These are phyloP conservation scores for Osmanthus fragrans DNA, from an alignment of 257 asterid genomes.

Conservation along the genomic window DNA sequence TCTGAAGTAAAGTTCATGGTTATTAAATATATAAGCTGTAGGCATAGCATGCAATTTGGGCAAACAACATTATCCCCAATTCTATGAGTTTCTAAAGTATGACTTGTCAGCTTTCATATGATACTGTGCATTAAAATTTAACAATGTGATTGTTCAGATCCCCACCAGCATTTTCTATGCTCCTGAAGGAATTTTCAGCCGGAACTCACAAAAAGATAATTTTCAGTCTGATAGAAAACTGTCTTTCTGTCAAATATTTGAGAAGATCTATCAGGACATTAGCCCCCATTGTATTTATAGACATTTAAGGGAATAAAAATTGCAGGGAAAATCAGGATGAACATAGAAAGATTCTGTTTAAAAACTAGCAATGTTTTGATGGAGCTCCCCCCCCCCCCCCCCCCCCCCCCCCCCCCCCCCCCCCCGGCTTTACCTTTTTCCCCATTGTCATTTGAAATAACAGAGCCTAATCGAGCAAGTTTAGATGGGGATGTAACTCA, in stretches of 20 bases:
- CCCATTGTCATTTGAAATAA: neutral
- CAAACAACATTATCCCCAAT: neutral
- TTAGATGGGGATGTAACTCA: constrained; percentile 5
- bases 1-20: neutral
- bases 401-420: too few relatives aligned
- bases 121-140: neutral
- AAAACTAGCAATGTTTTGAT: neutral
- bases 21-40: neutral
- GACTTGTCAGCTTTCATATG: too few relatives aligned
- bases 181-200: too few relatives aligned
- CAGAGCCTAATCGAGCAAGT: neutral
- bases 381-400: too few relatives aligned
- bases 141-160: too few relatives aligned
- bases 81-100: neutral
- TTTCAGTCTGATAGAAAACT: neutral
- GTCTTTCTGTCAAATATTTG: neutral
- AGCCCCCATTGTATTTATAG: neutral
- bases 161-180: too few relatives aligned
- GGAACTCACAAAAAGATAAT: too few relatives aligned
- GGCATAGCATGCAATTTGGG: neutral
- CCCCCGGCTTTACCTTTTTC: neutral
- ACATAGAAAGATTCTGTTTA: neutral
- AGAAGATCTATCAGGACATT: neutral
- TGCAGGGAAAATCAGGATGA: neutral
- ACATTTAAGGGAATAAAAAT: neutral